A percentile compares a stretch with the other conserved stretches of the same genome.
Evolutionary conservation across 441 rosid genomes (phyloP).

Genomic region (Pelargonium fulgidum): DNA sequence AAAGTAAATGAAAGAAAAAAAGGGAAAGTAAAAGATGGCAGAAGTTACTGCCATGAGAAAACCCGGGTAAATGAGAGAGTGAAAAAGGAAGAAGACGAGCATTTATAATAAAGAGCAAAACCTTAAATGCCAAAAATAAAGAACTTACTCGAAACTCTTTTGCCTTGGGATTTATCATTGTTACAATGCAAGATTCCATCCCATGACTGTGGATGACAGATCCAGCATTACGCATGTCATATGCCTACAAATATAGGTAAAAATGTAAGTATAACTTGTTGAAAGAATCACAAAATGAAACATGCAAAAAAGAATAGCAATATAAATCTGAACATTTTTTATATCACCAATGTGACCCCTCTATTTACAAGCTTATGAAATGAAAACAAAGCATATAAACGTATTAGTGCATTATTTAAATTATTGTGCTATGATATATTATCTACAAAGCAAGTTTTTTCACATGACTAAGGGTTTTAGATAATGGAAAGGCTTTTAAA

Average conservation of each 20-base stretch:
- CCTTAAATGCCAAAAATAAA: conserved; percentile 6
- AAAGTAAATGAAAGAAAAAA: neutral
- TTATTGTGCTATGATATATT: too few species aligned
- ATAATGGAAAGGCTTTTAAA: neutral
- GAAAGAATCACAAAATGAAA: conserved; percentile 14
- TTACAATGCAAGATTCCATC: conserved; percentile 85
- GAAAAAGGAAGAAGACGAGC: neutral
- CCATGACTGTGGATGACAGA: conserved; percentile 98
- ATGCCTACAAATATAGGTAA: conserved; percentile 45
- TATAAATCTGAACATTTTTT: neutral
- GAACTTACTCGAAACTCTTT: conserved; percentile 73
- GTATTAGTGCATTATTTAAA: neutral
- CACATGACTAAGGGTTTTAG: neutral
- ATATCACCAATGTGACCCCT: neutral
- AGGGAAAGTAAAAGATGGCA: neutral
- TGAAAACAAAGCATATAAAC: conserved; percentile 6
- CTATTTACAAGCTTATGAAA: conserved; percentile 7
- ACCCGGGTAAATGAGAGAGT: neutral
- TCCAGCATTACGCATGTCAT: conserved; percentile 84
- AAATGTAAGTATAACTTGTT: conserved; percentile 10
- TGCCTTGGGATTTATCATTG: conserved; percentile 77
- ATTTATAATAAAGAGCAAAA: neutral
- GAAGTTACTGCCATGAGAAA: neutral
- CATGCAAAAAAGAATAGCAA: conserved; percentile 3
- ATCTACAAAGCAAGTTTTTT: neutral